Conservation (phyloP, 225 moss, liverwort and hornwort species). For the Sphagnum tenellum region DNA sequence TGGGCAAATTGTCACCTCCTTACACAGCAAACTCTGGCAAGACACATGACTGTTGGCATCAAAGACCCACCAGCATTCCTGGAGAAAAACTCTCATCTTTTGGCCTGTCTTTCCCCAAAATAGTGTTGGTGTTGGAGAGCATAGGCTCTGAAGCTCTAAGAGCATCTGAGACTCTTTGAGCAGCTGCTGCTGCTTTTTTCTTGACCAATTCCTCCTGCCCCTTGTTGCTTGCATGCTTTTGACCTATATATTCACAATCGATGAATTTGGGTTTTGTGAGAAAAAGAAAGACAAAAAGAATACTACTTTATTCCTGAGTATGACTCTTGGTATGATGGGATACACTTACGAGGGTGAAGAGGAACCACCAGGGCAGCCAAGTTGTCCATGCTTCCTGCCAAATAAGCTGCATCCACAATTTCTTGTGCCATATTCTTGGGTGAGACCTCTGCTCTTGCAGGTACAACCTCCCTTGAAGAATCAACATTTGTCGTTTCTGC, state of each 20-base stretch:
- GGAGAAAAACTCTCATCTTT: conserved; percentile 19
- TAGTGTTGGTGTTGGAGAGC: conserved; percentile 21
- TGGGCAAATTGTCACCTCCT: no score
- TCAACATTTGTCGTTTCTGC: neutral
- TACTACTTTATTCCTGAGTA: no score
- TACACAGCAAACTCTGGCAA: no score
- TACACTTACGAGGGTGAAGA: conserved; percentile 27
- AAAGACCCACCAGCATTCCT: conserved; percentile 43
- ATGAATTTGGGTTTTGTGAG: no score
- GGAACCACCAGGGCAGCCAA: conserved; percentile 64
- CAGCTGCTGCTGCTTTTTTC: conserved; percentile 8
- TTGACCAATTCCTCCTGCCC: conserved; percentile 8
- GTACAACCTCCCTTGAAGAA: conserved; percentile 26
- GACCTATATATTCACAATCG: neutral
- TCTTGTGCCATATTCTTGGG: conserved; percentile 50
- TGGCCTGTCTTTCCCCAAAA: conserved; percentile 14
- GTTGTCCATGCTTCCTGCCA: conserved; percentile 65
- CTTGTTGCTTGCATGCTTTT: neutral
- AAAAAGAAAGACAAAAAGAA: no score
- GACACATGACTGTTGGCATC: no score
- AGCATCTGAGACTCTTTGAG: conserved; percentile 17
- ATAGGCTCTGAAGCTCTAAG: conserved; percentile 20
- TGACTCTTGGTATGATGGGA: no score
- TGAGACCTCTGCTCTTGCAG: conserved; percentile 19
- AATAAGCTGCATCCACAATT: conserved; percentile 59